phyloP scores from a whole-genome alignment of 495 filamentous ascomycete species.

The Aspergillus saccharolyticus region DNA sequence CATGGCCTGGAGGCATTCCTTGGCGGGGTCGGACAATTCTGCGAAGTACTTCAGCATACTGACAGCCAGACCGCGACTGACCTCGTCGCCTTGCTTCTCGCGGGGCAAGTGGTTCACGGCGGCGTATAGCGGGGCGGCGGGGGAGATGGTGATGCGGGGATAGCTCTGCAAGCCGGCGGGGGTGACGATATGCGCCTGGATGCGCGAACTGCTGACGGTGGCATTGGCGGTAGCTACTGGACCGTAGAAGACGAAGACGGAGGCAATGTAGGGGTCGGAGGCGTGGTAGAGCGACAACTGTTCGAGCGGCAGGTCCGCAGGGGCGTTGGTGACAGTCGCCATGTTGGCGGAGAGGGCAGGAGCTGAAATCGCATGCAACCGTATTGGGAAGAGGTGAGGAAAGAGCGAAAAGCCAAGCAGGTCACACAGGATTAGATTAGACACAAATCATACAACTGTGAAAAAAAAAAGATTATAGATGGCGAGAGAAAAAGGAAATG shows the following conservation, averaged over 20 bases:
- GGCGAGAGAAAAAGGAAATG: not conserved
- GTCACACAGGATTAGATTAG: not conserved
- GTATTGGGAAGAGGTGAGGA: slow-evolving; percentile 3
- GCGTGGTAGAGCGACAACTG: slow-evolving; percentile 76
- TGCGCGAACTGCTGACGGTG: slow-evolving; percentile 80
- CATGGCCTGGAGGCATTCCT: slow-evolving; percentile 46
- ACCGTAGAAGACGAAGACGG: slow-evolving; percentile 81
- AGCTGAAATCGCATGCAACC: slow-evolving; percentile 8
- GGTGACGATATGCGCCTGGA: slow-evolving; percentile 87
- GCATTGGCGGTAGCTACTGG: slow-evolving; percentile 77
- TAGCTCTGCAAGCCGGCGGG: slow-evolving; percentile 83
- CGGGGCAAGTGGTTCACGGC: slow-evolving; percentile 88
- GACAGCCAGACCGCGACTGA: slow-evolving; percentile 84
- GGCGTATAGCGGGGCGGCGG: slow-evolving; percentile 88
- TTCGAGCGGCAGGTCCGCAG: slow-evolving; percentile 60
- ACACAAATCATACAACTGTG: not conserved
- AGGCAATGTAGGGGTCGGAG: slow-evolving; percentile 69
- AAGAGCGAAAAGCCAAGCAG: not conserved
- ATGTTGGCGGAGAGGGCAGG: slow-evolving; percentile 27
- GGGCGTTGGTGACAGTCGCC: slow-evolving; percentile 29
- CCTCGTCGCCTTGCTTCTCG: slow-evolving; percentile 88
- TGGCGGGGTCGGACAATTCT: slow-evolving; percentile 73
- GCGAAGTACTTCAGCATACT: slow-evolving; percentile 88
- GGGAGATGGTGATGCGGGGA: slow-evolving; percentile 84
- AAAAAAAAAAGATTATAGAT: not conserved